Percentiles rank a stretch among this genome's conserved stretches.
These are phyloP conservation scores for Aspergillus sp. DNA, from an alignment of 2,329 filamentous ascomycete species.

Conservation along the genomic window DNA sequence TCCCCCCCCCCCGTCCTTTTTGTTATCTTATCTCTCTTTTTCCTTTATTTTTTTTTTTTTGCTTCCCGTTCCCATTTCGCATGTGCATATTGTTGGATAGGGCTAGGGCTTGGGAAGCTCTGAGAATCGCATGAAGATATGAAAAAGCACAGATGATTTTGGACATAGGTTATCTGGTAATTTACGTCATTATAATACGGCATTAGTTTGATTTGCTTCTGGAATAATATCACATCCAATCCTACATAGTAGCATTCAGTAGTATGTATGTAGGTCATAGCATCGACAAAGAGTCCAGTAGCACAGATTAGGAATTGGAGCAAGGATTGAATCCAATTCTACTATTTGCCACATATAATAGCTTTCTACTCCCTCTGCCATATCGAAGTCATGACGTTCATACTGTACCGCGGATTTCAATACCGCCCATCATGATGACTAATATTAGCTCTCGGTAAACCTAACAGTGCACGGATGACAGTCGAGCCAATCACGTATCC, in stretches of 20 bases:
- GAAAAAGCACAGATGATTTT: not conserved
- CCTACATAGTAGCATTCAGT: too few species aligned
- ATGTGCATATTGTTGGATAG: conserved; percentile 1
- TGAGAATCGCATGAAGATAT: not conserved
- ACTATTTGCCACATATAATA: too few species aligned
- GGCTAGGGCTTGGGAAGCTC: conserved; percentile 7
- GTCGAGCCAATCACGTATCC: conserved; percentile 11
- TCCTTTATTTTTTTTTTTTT: not conserved
- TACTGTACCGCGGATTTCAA: not conserved
- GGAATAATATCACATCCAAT: too few species aligned
- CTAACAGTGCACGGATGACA: not conserved
- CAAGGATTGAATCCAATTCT: too few species aligned
- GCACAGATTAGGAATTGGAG: too few species aligned
- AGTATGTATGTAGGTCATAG: too few species aligned
- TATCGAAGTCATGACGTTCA: not conserved
- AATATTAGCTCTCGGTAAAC: conserved; percentile 16
- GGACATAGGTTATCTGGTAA: not conserved
- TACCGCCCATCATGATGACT: conserved; percentile 2
- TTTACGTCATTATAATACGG: not conserved
- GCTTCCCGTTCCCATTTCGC: not conserved
- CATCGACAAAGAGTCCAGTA: too few species aligned
- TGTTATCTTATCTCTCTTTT: not conserved
- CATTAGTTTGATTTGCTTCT: not conserved
- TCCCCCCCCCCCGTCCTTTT: not conserved
- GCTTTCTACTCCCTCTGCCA: not conserved